Evolutionary conservation across 352 stramenopile genomes (phyloP), one percentile per base, ranked within the genome.

Genomic region (Pythium brassicae): DNA sequence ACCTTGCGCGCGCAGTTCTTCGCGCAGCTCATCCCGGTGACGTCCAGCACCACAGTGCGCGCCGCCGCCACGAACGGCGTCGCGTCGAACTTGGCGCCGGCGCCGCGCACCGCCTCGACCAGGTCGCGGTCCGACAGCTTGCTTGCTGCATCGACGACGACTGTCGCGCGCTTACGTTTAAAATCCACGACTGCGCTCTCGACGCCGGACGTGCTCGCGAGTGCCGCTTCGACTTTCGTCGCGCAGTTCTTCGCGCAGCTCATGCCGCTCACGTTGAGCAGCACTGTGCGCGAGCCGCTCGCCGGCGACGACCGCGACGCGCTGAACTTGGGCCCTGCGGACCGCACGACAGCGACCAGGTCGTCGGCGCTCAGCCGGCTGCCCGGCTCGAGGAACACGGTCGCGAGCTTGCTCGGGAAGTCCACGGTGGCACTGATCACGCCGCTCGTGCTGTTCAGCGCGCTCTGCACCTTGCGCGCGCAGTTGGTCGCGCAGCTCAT

Each of bases 401-500:
- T 89, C 10, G 78, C 83, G n/a, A 78, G 71, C 56, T 87, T 89
- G 47, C 71, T 82, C 19, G 72, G 57, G 52, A 93, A 92, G 61
- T 93, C 79, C 26, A 95, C 83, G 27, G 80, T 88, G 25, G 83
- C 85, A 25, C 68, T 88, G 26, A 89, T 79, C n/a, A 95, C 85
- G 14, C 85, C 85, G 9, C 67, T 57, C 0, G 69, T 66, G 19
- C 68, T 65, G 48, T 66, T 83, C n/a, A 95, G 52, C n/a, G 79
- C 79, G 11, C 61, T 45, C 47, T 95, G 74, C 7, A 95, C 76
- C 56, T 92, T 95, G 14, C 68, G 68, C 4, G 76, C 82, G 27
- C 84, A 94, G 53, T 90, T 94, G 40, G 68, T 72, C 0, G 74
- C 74, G 29, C 84, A 94, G 44, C 78, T 90, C 84, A 94, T 94